Evolutionary conservation across 2,329 filamentous ascomycete species (phyloP).

Genomic region (Juglanconis oblonga): DNA sequence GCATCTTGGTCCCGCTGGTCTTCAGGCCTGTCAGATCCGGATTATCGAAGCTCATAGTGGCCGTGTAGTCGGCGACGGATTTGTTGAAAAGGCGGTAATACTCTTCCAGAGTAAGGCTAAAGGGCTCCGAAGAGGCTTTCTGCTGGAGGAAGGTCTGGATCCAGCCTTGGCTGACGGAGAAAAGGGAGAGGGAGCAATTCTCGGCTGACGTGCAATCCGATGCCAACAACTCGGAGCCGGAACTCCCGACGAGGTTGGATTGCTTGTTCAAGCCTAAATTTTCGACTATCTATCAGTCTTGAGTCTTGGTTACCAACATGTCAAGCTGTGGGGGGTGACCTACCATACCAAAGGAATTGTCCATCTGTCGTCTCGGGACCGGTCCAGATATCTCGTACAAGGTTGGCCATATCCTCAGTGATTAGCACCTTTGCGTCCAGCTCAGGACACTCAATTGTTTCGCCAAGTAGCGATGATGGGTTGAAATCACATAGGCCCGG

Average conservation of each 20-base stretch:
- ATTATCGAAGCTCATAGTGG: constrained; percentile 1
- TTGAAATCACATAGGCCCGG: constrained; percentile 30
- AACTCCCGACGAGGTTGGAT: neutral
- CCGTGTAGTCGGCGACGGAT: constrained; percentile 3
- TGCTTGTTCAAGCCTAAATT: neutral
- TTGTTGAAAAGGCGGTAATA: neutral
- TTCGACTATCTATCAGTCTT: neutral
- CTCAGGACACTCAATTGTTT: constrained; percentile 21
- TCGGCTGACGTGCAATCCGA: neutral
- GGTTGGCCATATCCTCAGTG: constrained; percentile 3
- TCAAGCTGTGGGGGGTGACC: neutral
- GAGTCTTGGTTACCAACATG: neutral
- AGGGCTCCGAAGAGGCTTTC: neutral
- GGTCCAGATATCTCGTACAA: neutral
- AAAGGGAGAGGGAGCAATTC: neutral
- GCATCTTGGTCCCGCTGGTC: constrained; percentile 36
- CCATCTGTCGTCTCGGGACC: neutral
- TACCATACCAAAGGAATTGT: constrained; percentile 2
- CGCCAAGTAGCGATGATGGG: constrained; percentile 25
- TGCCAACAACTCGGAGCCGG: neutral
- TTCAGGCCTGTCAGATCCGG: constrained; percentile 26
- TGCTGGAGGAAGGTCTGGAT: constrained; percentile 2
- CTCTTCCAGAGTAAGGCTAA: neutral
- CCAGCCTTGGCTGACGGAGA: neutral
- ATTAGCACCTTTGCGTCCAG: neutral